Percentiles rank a stretch among this genome's conserved stretches.
Evolutionary conservation across 352 stramenopile species (phyloP).

Genomic region (Globisporangium iwayamae): DNA sequence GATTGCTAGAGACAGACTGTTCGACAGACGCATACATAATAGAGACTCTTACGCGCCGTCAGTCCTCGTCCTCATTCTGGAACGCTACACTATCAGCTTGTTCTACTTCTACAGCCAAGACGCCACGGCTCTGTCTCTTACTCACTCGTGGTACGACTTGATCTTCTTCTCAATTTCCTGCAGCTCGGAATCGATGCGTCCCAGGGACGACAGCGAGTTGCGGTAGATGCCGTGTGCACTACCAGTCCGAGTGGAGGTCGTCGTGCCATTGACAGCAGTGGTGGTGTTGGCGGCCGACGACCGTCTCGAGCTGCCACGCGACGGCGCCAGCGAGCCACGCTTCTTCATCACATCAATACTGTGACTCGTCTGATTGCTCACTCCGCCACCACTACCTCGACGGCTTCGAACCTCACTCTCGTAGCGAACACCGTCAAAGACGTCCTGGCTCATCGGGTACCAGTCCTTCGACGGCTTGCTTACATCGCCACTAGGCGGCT

Average conservation of each 20-base stretch:
- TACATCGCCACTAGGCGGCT: not conserved
- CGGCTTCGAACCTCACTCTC: not conserved
- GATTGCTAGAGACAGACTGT: not conserved
- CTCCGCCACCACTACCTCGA: not conserved
- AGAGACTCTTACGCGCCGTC: slow-evolving; percentile 8
- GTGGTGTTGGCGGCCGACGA: slow-evolving; percentile 1
- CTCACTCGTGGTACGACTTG: slow-evolving; percentile 30
- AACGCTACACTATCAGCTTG: not conserved
- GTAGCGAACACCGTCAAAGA: not conserved
- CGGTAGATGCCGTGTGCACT: slow-evolving; percentile 34
- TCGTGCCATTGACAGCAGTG: not conserved
- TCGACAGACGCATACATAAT: slow-evolving; percentile 5
- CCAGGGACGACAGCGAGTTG: slow-evolving; percentile 51
- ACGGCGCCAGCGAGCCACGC: not conserved
- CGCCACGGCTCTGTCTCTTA: not conserved
- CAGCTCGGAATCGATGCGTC: slow-evolving; percentile 57
- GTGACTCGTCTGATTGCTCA: slow-evolving; percentile 6
- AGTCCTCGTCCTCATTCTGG: not conserved
- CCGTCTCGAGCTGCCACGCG: slow-evolving; percentile 5
- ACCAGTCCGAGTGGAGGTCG: slow-evolving; percentile 10
- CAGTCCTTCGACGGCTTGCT: slow-evolving; percentile 4
- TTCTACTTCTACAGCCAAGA: slow-evolving; percentile 2
- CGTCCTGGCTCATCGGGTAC: not conserved
- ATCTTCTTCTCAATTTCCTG: slow-evolving; percentile 75
- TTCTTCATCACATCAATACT: slow-evolving; percentile 1